A percentile compares a stretch with the other conserved stretches of the same genome.
These are phyloP conservation scores for Alternaria rosae DNA, from an alignment of 2,329 filamentous ascomycete genomes.

Conservation along the genomic window DNA sequence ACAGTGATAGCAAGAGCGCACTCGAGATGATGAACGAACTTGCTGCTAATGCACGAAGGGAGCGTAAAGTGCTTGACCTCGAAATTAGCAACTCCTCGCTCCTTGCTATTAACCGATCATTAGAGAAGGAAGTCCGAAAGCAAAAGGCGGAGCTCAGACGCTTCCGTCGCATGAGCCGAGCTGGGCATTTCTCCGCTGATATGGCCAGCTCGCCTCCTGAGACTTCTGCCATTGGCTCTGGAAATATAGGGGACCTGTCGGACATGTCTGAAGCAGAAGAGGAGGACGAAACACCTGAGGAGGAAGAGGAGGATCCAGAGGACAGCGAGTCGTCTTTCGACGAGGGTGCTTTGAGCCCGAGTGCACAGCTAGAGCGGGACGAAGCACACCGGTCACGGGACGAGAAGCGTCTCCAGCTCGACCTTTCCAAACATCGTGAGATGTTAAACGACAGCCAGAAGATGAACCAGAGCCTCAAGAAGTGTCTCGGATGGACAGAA, in stretches of 20 bases:
- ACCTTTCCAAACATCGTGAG: slow-evolving; percentile 88
- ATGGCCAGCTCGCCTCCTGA: slow-evolving; percentile 59
- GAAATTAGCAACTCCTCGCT: slow-evolving; percentile 97
- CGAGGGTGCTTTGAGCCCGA: slow-evolving; percentile 55
- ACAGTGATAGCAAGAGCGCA: slow-evolving; percentile 54
- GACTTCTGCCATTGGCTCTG: slow-evolving; percentile 40
- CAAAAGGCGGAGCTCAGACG: slow-evolving; percentile 87
- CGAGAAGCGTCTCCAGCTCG: slow-evolving; percentile 81
- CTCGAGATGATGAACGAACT: slow-evolving; percentile 74
- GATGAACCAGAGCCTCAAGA: slow-evolving; percentile 92
- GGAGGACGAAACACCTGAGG: slow-evolving; percentile 39
- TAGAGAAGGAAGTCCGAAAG: slow-evolving; percentile 90
- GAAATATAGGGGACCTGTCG: slow-evolving; percentile 48
- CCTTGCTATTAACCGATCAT: slow-evolving; percentile 89
- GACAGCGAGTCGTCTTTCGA: slow-evolving; percentile 61
- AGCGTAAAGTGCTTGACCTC: slow-evolving; percentile 93
- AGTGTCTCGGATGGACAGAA: slow-evolving; percentile 89
- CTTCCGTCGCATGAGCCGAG: slow-evolving; percentile 83
- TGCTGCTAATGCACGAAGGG: slow-evolving; percentile 85
- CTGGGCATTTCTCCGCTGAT: slow-evolving; percentile 73
- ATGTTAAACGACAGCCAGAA: slow-evolving; percentile 89
- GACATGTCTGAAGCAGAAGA: slow-evolving; percentile 48
- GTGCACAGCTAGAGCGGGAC: slow-evolving; percentile 52
- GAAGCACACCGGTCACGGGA: slow-evolving; percentile 72
- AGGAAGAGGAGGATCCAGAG: slow-evolving; percentile 55